Evolutionary conservation across 1,284 basidiomycete species (phyloP).

Genomic region (Malassezia japonica): DNA sequence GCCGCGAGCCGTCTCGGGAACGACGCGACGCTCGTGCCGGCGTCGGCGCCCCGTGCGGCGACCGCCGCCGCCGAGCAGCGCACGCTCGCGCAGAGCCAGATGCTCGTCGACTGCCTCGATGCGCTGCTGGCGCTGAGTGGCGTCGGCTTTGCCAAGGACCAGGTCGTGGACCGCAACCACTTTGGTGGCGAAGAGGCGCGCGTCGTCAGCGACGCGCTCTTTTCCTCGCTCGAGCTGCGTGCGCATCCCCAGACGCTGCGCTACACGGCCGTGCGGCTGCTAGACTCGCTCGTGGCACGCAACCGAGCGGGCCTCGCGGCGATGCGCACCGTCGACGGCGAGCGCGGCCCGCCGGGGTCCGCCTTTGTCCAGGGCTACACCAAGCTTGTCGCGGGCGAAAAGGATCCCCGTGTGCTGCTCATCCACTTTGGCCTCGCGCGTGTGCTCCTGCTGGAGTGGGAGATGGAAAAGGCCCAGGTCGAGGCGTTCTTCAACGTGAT

Average conservation of each 20-base stretch:
- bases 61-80: constrained; percentile 25
- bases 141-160: constrained; percentile 3
- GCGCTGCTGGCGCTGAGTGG: constrained; percentile 58
- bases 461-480: constrained; percentile 61
- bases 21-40: constrained; percentile 29
- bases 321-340: constrained; percentile 4
- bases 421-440: constrained; percentile 77
- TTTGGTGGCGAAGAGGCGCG: constrained; percentile 65
- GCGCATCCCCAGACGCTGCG: constrained; percentile 71
- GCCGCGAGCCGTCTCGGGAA: constrained; percentile 23
- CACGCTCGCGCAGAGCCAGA: constrained; percentile 30
- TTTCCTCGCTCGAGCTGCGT: constrained; percentile 69
- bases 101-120: constrained; percentile 53
- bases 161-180: constrained; percentile 49
- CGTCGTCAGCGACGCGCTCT: constrained; percentile 60
- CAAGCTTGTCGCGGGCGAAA: constrained; percentile 78
- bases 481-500: constrained; percentile 78
- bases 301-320: constrained; percentile 53
- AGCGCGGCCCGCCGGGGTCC: constrained; percentile 50
- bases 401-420: constrained; percentile 89
- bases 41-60: constrained; percentile 22
- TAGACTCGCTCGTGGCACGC: constrained; percentile 67
- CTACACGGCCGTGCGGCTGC: constrained; percentile 68
- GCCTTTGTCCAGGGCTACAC: constrained; percentile 68
- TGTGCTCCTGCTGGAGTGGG: constrained; percentile 78